Percentiles rank a stretch among this genome's conserved stretches.
Conservation (phyloP, 176 grass and related monocot genomes). For the Phyllostachys edulis region DNA sequence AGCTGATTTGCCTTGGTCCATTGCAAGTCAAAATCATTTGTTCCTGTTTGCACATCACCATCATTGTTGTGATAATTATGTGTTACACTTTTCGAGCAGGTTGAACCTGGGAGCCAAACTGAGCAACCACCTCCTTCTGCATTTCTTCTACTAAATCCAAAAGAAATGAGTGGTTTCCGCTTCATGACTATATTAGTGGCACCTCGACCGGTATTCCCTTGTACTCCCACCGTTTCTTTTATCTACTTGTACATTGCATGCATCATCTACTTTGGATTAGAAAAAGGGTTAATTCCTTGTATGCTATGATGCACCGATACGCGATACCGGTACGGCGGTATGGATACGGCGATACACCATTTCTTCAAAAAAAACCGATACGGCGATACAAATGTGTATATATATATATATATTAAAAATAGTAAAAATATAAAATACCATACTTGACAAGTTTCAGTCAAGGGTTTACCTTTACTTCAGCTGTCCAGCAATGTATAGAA, state of each 20-base stretch:
- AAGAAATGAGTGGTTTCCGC: constrained; percentile 74
- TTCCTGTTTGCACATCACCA: neutral
- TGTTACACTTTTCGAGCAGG: constrained; percentile 51
- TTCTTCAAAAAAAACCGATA: too few relatives aligned
- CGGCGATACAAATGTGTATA: too few relatives aligned
- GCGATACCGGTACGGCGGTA: too few relatives aligned
- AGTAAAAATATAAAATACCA: too few relatives aligned
- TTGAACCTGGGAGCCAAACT: constrained; percentile 98
- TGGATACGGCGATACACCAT: too few relatives aligned
- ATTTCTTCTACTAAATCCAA: constrained; percentile 73
- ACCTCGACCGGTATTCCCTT: constrained; percentile 72
- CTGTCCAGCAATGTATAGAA: too few relatives aligned
- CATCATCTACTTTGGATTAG: neutral
- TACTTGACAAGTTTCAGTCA: too few relatives aligned
- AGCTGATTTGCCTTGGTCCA: neutral
- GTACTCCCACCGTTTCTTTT: neutral
- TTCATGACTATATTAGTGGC: constrained; percentile 96
- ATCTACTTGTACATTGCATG: neutral
- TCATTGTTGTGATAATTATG: constrained; percentile 1
- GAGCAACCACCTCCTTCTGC: constrained; percentile 93
- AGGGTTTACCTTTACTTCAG: too few relatives aligned
- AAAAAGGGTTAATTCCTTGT: too few relatives aligned
- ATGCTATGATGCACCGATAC: too few relatives aligned
- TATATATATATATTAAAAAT: too few relatives aligned
- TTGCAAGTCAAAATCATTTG: neutral